These are phyloP conservation scores for Neofusicoccum parvum DNA, from an alignment of 2,329 filamentous ascomycete genomes.

Conservation along the genomic window DNA sequence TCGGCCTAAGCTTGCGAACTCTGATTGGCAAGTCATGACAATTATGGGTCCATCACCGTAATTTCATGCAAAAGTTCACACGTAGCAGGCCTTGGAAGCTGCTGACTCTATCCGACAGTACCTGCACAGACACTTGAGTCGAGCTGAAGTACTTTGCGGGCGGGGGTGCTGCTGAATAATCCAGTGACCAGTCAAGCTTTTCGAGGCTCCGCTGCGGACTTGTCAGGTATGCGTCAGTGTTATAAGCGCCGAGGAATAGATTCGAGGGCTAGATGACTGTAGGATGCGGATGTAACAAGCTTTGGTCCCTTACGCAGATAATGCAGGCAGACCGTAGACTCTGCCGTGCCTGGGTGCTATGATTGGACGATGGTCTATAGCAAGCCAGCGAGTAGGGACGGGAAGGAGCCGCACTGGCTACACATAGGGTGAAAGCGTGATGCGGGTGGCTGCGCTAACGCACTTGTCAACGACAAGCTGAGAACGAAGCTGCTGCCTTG, in stretches of 20 bases:
- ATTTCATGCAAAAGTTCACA: too few relatives aligned
- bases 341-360: not conserved
- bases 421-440: not conserved
- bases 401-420: not conserved
- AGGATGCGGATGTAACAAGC: conserved; percentile 7
- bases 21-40: too few relatives aligned
- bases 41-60: too few relatives aligned
- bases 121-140: not conserved
- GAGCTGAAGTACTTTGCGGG: not conserved
- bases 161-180: not conserved
- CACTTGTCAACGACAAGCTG: not conserved
- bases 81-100: too few relatives aligned
- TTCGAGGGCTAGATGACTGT: not conserved
- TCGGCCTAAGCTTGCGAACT: not conserved
- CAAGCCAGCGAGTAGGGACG: not conserved
- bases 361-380: not conserved
- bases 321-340: not conserved
- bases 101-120: too few relatives aligned
- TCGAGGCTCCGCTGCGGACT: not conserved
- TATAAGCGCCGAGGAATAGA: not conserved
- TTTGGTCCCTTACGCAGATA: not conserved
- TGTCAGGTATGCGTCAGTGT: too few relatives aligned
- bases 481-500: not conserved
- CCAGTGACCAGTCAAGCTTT: not conserved
- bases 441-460: conserved; percentile 7